Base-by-base conservation (phyloP, 2,329 filamentous ascomycete species). In the Aspergillus sojae region DNA sequence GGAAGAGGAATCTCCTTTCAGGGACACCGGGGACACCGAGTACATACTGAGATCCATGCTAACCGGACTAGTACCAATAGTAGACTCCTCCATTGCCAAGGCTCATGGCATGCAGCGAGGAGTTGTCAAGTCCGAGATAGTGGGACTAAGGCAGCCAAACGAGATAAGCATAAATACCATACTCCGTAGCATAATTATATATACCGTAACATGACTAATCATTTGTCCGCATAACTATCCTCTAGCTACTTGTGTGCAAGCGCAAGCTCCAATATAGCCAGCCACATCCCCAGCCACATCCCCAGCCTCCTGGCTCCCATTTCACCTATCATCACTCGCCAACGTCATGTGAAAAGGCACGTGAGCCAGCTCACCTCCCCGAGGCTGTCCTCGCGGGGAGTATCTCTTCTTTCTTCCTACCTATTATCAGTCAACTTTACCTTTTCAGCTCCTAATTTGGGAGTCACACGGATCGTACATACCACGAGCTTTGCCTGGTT, bases 261-360 rank as follows among this genome's bases (percentile, higher is more conserved):
- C 55, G 16, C 28, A 54, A 30, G 30, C 16, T 41, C 39, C 39
- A 41, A 41, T 41, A 19, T n/a, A 41, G 16, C 52, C 32, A 32
- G 16, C 12, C n/a, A 34, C 43, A 39, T 16, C 39, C 36, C 57
- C 60, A 61, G 48, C 55, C 63, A 60, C 48, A 41, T 12, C 9
- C 45, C 57, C 53, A 48, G 5, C 45, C 30, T 43, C 50, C 58
- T 7, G 43, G 5, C 16, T 5, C 50, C 57, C 50, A 45, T n/a
- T 57, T 64, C 61, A 65, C 63, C 65, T 63, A 60, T 62, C 61
- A 48, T 36, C 48, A 61, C 32, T 58, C 26, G 45, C 50, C 61
- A 56, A 59, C 58, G 57, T 67, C 67, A 64, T 62, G 64, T 67
- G 60, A 61, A 57, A 23, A 23, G 53, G 54, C 65, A 66, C 65